Conservation (phyloP, 1,284 basidiomycete genomes). For the Trichosporon inkin region DNA sequence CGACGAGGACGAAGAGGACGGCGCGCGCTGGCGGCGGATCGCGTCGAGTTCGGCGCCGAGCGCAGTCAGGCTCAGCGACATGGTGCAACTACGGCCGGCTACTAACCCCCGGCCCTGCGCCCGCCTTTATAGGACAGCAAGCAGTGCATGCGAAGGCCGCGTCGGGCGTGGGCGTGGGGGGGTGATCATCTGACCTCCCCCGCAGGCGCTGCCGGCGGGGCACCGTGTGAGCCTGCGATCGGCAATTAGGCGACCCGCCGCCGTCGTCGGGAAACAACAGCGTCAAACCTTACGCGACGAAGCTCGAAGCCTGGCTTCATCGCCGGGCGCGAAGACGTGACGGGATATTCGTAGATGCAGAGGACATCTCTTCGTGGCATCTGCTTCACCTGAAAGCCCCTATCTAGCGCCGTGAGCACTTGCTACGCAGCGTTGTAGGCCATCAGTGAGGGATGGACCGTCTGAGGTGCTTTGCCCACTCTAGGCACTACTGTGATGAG, state of each 20-base stretch:
- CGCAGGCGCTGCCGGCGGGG: neutral
- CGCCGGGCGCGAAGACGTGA: no score
- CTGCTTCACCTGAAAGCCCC: no score
- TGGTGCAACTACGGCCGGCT: neutral
- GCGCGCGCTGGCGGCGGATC: constrained; percentile 17
- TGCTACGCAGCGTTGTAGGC: no score
- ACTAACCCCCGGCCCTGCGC: neutral
- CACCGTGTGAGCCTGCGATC: constrained; percentile 4
- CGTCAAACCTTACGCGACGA: neutral
- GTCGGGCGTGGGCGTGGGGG: neutral
- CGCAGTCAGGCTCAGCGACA: constrained; percentile 21
- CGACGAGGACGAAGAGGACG: constrained; percentile 8
- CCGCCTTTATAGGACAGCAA: neutral
- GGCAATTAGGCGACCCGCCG: neutral
- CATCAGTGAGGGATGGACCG: no score
- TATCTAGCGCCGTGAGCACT: no score
- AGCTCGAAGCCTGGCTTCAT: neutral
- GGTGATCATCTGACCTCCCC: neutral
- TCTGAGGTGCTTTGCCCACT: no score
- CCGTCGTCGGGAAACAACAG: neutral
- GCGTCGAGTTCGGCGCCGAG: constrained; percentile 22
- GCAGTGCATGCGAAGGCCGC: no score
- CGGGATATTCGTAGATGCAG: no score
- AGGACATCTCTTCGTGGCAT: no score
- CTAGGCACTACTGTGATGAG: no score